These are phyloP conservation scores for Coemansia sp. DNA, from an alignment of 192 early-diverging fungal genomes.

Conservation along the genomic window DNA sequence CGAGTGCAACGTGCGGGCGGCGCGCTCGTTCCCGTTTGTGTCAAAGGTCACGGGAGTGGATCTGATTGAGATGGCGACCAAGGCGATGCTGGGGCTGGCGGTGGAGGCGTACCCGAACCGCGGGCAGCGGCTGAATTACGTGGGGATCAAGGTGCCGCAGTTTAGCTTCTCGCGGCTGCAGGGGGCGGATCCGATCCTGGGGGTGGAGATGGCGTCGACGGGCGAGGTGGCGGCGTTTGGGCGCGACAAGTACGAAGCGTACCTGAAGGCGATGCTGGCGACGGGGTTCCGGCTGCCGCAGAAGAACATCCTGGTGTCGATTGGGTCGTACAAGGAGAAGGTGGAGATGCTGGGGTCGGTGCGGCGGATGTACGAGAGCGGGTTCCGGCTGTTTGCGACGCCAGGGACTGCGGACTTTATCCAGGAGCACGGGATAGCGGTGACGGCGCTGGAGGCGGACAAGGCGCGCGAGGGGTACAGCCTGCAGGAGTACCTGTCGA, in stretches of 20 bases:
- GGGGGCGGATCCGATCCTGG: slow-evolving; percentile 95
- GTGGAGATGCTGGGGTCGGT: slow-evolving; percentile 91
- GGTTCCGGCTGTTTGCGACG: slow-evolving; percentile 92
- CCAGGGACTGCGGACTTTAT: slow-evolving; percentile 96
- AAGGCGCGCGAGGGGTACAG: slow-evolving; percentile 77
- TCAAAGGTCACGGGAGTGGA: slow-evolving; percentile 94
- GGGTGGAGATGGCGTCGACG: slow-evolving; percentile 99
- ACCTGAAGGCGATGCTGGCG: slow-evolving; percentile 89
- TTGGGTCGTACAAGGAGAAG: slow-evolving; percentile 99
- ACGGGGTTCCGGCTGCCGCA: slow-evolving; percentile 90
- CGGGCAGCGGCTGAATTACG: slow-evolving; percentile 70
- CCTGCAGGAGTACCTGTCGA: slow-evolving; percentile 89
- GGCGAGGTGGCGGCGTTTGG: slow-evolving; percentile 99
- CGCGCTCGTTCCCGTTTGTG: slow-evolving; percentile 95
- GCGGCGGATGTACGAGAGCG: slow-evolving; percentile 72
- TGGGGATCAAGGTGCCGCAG: slow-evolving; percentile 96
- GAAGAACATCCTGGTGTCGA: slow-evolving; percentile 95
- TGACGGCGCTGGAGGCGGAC: slow-evolving; percentile 82
- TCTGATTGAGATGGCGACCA: slow-evolving; percentile 95
- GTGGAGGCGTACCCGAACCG: slow-evolving; percentile 78
- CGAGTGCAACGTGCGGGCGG: slow-evolving; percentile 96
- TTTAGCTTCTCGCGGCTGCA: slow-evolving; percentile 93
- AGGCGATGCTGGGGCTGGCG: slow-evolving; percentile 83
- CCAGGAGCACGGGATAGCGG: slow-evolving; percentile 87
- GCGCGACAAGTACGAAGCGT: slow-evolving; percentile 95